Evolutionary conservation across 176 grass and related monocot genomes (phyloP).

Genomic region (Triticum dicoccoides): DNA sequence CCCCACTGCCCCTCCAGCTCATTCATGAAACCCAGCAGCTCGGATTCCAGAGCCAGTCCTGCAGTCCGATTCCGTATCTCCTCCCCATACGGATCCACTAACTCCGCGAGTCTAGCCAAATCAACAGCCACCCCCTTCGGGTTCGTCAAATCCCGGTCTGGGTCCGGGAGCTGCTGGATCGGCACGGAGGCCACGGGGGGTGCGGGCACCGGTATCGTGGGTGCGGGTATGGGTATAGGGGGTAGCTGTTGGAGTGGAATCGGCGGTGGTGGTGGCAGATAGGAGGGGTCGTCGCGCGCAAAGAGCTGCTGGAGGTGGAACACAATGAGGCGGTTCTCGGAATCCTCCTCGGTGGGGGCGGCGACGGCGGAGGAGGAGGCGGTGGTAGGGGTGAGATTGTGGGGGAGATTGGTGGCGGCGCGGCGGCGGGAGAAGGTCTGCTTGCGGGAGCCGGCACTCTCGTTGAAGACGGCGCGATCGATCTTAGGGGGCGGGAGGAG

Average conservation of each 20-base stretch:
- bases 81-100: constrained; percentile 70
- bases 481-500: constrained; percentile 67
- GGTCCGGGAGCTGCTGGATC: constrained; percentile 2
- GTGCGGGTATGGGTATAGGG: neutral
- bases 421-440: constrained; percentile 83
- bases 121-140: constrained; percentile 57
- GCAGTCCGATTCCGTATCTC: constrained; percentile 64
- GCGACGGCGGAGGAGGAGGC: constrained; percentile 12
- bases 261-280: constrained; percentile 19
- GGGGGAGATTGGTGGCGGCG: constrained; percentile 45
- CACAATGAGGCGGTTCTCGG: constrained; percentile 57
- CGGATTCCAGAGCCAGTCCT: constrained; percentile 53
- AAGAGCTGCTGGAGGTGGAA: constrained; percentile 62
- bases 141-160: constrained; percentile 63
- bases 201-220: neutral
- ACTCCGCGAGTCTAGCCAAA: constrained; percentile 56
- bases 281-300: constrained; percentile 47
- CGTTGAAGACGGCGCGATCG: constrained; percentile 86
- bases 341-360: constrained; percentile 26
- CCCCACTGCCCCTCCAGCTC: constrained; percentile 92
- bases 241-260: constrained; percentile 34
- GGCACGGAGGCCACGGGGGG: constrained; percentile 13
- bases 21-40: constrained; percentile 77
- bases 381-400: constrained; percentile 36
- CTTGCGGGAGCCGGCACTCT: constrained; percentile 92